Conservation (phyloP, 208 protist genomes). For the Herpetomonas muscarum region DNA sequence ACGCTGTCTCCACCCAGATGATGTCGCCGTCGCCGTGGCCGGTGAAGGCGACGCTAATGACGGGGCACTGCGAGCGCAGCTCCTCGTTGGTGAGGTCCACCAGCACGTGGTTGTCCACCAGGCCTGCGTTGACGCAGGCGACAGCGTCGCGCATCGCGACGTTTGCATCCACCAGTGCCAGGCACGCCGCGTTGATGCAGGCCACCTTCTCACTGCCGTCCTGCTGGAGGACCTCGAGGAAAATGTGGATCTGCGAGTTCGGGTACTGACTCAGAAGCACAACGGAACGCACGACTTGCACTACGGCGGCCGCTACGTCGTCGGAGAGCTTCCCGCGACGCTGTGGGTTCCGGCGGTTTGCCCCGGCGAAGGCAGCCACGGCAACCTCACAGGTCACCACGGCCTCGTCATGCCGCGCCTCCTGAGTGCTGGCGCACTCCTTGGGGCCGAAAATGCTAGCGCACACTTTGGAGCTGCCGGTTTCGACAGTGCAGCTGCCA, state of each 20-base stretch:
- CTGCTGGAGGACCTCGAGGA: conserved; percentile 70
- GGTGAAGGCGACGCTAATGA: conserved; percentile 57
- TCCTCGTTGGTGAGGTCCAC: conserved; percentile 77
- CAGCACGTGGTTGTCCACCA: conserved; percentile 63
- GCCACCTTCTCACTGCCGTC: conserved; percentile 81
- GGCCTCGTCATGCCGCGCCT: conserved; percentile 57
- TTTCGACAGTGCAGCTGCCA: conserved; percentile 65
- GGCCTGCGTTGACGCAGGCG: conserved; percentile 55
- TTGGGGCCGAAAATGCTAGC: conserved; percentile 70
- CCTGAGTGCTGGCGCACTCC: conserved; percentile 48
- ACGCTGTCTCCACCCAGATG: conserved; percentile 75
- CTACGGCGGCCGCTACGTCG: conserved; percentile 68
- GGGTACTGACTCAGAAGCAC: conserved; percentile 81
- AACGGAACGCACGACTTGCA: conserved; percentile 69
- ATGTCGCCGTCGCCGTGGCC: conserved; percentile 63
- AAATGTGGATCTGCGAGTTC: conserved; percentile 85
- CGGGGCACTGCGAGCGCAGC: conserved; percentile 66
- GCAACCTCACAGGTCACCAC: conserved; percentile 79
- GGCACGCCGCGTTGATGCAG: conserved; percentile 84
- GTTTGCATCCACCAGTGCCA: conserved; percentile 80
- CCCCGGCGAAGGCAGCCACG: conserved; percentile 74
- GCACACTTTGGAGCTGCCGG: conserved; percentile 58
- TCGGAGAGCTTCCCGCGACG: conserved; percentile 51
- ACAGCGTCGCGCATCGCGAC: conserved; percentile 81
- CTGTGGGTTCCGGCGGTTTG: conserved; percentile 57